Conservation (phyloP, 495 filamentous ascomycete genomes). For the Neurospora sp. region DNA sequence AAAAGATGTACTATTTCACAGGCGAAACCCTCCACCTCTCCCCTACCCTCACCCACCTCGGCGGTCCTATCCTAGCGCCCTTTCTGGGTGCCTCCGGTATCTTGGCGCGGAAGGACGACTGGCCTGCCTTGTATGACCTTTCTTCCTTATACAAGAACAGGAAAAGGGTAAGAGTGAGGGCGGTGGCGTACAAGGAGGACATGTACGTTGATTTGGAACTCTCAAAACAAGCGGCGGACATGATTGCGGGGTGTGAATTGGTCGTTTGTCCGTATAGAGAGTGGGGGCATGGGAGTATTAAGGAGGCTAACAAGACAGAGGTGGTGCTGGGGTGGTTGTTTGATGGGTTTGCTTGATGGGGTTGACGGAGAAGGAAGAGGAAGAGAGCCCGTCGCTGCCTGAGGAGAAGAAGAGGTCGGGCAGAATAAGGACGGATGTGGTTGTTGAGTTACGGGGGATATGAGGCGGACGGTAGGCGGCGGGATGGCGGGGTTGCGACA, state of each 20-base stretch:
- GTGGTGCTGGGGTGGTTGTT: conserved; percentile 42
- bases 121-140: conserved; percentile 64
- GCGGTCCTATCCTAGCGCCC: conserved; percentile 34
- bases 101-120: conserved; percentile 53
- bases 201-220: conserved; percentile 80
- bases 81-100: conserved; percentile 52
- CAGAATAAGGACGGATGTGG: no score
- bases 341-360: not conserved
- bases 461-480: no score
- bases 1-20: conserved; percentile 59
- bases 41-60: not conserved
- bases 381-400: no score
- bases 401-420: no score
- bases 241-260: conserved; percentile 55
- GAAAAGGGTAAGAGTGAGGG: conserved; percentile 60
- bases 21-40: conserved; percentile 82
- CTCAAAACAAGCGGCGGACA: conserved; percentile 49
- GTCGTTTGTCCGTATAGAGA: conserved; percentile 29
- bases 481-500: no score
- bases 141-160: conserved; percentile 31
- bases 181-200: conserved; percentile 70
- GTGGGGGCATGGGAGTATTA: conserved; percentile 63
- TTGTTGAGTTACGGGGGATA: no score
- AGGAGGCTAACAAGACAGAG: conserved; percentile 43
- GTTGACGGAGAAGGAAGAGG: no score